A percentile compares a stretch with the other conserved stretches of the same genome.
Evolutionary conservation across 1,284 basidiomycete genomes (phyloP).

Genomic region (Heterobasidion occidentale): DNA sequence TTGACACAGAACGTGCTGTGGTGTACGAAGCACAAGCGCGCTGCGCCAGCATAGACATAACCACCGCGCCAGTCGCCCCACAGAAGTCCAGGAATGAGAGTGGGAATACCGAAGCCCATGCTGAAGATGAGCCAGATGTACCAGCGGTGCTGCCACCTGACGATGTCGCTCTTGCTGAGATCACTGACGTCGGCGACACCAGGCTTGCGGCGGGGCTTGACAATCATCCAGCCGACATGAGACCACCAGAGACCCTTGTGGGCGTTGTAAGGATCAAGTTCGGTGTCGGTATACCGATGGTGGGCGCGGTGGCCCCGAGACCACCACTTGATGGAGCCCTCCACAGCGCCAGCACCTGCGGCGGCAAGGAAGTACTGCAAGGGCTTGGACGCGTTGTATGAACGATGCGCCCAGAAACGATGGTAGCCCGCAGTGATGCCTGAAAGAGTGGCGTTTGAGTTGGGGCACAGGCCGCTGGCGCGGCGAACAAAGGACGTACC

Average conservation of each 20-base stretch:
- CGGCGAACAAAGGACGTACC: conserved; percentile 16
- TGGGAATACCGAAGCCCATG: conserved; percentile 74
- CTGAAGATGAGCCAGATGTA: conserved; percentile 68
- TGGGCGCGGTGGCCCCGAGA: conserved; percentile 90
- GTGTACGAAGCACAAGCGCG: conserved; percentile 81
- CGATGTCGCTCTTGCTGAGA: conserved; percentile 67
- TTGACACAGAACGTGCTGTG: conserved; percentile 94
- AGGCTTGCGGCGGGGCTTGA: conserved; percentile 84
- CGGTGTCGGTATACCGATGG: conserved; percentile 93
- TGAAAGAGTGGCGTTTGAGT: conserved; percentile 1
- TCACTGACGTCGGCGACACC: conserved; percentile 88
- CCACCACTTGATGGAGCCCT: conserved; percentile 95
- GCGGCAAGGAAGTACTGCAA: conserved; percentile 75
- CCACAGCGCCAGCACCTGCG: conserved; percentile 79
- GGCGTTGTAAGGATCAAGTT: conserved; percentile 91
- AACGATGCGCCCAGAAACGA: conserved; percentile 87
- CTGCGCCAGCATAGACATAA: conserved; percentile 80
- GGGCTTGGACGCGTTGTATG: conserved; percentile 81
- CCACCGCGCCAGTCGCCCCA: conserved; percentile 87
- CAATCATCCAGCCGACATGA: conserved; percentile 90
- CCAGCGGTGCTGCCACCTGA: conserved; percentile 84
- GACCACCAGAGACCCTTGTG: conserved; percentile 77
- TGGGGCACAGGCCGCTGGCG: background rate
- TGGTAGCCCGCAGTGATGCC: conserved; percentile 67
- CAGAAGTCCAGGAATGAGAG: conserved; percentile 64